These are phyloP conservation scores for Leccinum solheimii DNA, from an alignment of 1,284 basidiomycete species.

Conservation along the genomic window DNA sequence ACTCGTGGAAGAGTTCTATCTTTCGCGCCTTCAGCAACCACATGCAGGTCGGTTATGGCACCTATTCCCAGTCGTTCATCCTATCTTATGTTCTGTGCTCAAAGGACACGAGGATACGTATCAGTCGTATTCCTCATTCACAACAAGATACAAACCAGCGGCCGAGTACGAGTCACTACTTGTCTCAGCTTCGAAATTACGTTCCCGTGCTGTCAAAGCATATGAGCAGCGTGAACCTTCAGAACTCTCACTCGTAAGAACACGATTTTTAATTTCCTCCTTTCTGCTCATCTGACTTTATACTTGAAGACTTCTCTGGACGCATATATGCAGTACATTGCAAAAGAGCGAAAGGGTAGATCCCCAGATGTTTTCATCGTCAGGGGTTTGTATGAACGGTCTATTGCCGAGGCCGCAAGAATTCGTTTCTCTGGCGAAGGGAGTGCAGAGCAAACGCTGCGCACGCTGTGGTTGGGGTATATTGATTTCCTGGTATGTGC, in stretches of 20 bases:
- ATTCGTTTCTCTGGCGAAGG: constrained; percentile 50
- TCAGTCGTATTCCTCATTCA: constrained; percentile 84
- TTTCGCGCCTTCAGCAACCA: constrained; percentile 63
- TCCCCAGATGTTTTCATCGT: constrained; percentile 64
- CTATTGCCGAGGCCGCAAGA: constrained; percentile 69
- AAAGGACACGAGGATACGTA: constrained; percentile 75
- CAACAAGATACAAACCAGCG: constrained; percentile 72
- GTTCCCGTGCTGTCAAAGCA: constrained; percentile 57
- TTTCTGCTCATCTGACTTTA: constrained; percentile 1
- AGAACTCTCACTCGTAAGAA: constrained; percentile 57
- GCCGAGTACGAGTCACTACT: constrained; percentile 76
- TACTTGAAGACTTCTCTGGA: constrained; percentile 49
- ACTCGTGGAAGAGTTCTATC: constrained; percentile 50
- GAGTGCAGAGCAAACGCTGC: constrained; percentile 57
- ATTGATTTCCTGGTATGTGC: constrained; percentile 52
- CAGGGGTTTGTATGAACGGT: constrained; percentile 71
- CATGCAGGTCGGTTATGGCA: constrained; percentile 56
- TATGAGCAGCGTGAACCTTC: constrained; percentile 62
- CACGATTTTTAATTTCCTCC: background rate
- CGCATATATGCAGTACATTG: constrained; percentile 63
- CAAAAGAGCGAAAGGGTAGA: constrained; percentile 63
- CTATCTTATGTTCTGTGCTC: constrained; percentile 7
- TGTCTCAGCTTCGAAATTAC: constrained; percentile 72
- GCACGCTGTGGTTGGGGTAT: constrained; percentile 66
- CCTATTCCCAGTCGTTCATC: background rate